Evolutionary conservation across 2,329 filamentous ascomycete species (phyloP), one percentile per base, ranked within the genome.

Genomic region (Fusarium annulatum): DNA sequence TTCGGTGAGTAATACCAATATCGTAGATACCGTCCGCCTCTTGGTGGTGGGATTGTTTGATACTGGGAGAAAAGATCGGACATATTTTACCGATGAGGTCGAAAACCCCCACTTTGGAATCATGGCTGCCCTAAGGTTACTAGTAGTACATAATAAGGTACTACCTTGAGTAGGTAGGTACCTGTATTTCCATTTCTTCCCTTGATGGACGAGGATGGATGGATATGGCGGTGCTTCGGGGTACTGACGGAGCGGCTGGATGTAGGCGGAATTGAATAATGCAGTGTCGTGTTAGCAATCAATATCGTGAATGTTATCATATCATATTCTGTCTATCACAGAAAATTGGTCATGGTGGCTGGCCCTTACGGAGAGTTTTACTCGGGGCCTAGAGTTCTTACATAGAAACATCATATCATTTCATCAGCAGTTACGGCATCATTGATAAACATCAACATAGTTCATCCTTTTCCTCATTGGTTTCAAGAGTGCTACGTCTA

Each of bases 361-460:
- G 60, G 48, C 45, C 62, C 38, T 38, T 67, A 59, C 41, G 38
- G 36, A 43, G 19, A 66, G 43, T 51, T 56, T 36, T 52, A 23
- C 42, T 58, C n/a, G 34, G 45, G 55, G 38, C 41, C 15, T 39
- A 39, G 30, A 39, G 67, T 42, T 58, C 71, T 68, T 61, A 68
- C 41, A 74, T 73, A 67, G 71, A 69, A 58, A 63, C 53, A 42
- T 63, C 67, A 70, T 51, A 71, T 67, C 57, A 72, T 73, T 70
- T 70, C 66, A 73, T 73, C 71, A 73, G 71, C 68, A 61, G 42
- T 75, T 68, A 75, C 71, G 45, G 64, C 61, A 70, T 74, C 57
- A 61, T 76, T 76, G 73, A 75, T 68, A 75, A 75, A 71, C 49
- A 68, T 53, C 61, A 61, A 75, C 65, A 64, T 42, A 74, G 49